Conservation (phyloP, 2,329 filamentous ascomycete species). For the Fusarium sp. region DNA sequence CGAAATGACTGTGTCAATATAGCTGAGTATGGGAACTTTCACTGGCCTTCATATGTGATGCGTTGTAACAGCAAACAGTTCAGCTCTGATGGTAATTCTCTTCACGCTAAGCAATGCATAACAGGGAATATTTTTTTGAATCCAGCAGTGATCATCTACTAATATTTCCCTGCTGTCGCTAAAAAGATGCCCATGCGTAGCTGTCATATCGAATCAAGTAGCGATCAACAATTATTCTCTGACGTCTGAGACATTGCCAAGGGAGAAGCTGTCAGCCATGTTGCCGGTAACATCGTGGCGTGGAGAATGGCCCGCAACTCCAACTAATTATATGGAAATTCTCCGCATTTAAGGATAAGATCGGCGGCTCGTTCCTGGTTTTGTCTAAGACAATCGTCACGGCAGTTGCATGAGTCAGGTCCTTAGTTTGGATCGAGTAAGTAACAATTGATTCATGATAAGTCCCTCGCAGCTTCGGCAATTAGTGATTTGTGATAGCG, state of each 20-base stretch:
- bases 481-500: background rate
- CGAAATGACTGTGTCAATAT: accelerated
- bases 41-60: too few relatives aligned
- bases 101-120: background rate
- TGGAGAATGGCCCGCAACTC: background rate
- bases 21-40: accelerated
- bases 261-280: background rate
- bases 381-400: background rate
- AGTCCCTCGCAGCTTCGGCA: background rate
- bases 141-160: background rate
- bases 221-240: background rate
- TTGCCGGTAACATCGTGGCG: background rate
- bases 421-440: background rate
- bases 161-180: background rate
- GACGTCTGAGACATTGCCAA: background rate
- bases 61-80: background rate
- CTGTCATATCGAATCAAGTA: background rate
- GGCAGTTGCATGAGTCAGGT: background rate
- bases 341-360: background rate
- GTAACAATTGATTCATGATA: background rate
- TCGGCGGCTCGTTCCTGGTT: background rate
- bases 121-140: background rate
- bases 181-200: too few relatives aligned
- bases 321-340: background rate
- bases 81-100: background rate